phyloP scores from a whole-genome alignment of 148 eudicot species.

The Vaccinium darrowii region DNA sequence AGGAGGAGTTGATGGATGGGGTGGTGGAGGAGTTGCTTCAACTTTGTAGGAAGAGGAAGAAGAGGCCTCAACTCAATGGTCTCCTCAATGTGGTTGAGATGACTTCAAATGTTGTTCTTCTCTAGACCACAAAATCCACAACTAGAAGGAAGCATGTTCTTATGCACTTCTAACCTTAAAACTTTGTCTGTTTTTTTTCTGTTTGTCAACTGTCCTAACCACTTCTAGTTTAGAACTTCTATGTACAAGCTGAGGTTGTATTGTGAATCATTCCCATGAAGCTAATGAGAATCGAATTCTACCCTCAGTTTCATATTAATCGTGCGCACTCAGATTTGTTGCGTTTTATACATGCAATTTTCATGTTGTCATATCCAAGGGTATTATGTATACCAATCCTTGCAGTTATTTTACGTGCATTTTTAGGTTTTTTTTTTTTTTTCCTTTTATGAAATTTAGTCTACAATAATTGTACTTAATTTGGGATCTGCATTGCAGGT shows the following conservation, averaged over 20 bases:
- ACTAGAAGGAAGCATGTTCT: neutral
- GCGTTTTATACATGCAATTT: neutral
- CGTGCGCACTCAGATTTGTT: neutral
- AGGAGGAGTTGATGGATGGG: constrained; percentile 2
- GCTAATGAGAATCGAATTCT: neutral
- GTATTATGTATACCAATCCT: no score
- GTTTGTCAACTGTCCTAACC: neutral
- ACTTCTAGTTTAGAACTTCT: neutral
- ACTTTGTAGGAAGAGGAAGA: neutral
- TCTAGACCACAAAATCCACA: neutral
- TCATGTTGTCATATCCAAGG: no score
- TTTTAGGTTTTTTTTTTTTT: neutral
- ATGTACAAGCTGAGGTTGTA: neutral
- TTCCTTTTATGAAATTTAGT: neutral
- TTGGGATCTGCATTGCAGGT: neutral
- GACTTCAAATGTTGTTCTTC: neutral
- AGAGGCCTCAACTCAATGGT: neutral
- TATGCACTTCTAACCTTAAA: neutral
- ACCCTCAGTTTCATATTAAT: neutral
- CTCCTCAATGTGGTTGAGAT: neutral
- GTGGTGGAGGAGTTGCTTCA: constrained; percentile 6
- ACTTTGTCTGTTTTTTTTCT: neutral
- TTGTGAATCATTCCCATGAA: neutral
- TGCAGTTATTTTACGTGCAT: neutral
- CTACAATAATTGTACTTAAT: neutral